Conservation (phyloP, 345 rosid species). For the Acer yangbiense region DNA sequence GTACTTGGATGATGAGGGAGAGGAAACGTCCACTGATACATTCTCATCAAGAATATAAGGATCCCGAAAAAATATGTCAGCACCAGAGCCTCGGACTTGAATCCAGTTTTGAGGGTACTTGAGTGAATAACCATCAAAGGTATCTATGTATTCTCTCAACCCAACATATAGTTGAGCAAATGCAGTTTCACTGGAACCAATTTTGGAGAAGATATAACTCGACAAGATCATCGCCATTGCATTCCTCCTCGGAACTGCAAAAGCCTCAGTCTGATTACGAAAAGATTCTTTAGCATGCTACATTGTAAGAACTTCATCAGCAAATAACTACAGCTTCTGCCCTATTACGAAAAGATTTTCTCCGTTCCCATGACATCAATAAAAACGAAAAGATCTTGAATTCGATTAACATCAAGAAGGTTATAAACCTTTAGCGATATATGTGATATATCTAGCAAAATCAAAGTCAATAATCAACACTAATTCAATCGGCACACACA, state of each 20-base stretch:
- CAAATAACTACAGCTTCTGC: background rate
- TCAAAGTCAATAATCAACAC: constrained; percentile 13
- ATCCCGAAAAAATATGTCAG: constrained; percentile 93
- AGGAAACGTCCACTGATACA: constrained; percentile 82
- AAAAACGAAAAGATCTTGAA: background rate
- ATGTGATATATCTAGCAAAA: constrained; percentile 26
- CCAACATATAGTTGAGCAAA: constrained; percentile 50
- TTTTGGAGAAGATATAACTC: constrained; percentile 45
- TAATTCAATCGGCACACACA: background rate
- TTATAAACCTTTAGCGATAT: too few species aligned
- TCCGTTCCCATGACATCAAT: background rate
- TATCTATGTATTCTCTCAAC: constrained; percentile 79
- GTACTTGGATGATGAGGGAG: constrained; percentile 90
- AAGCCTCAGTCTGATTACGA: constrained; percentile 69
- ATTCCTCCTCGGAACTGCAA: constrained; percentile 81
- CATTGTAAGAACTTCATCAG: background rate
- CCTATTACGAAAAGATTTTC: background rate
- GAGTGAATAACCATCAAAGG: constrained; percentile 90
- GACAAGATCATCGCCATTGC: constrained; percentile 63
- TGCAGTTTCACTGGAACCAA: constrained; percentile 32
- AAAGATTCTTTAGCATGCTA: background rate
- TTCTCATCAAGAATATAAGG: constrained; percentile 88
- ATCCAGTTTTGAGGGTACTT: constrained; percentile 89
- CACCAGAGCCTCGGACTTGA: constrained; percentile 90
- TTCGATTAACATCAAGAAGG: background rate